phyloP scores from a whole-genome alignment of 345 rosid genomes.

The Ceriops decandra region DNA sequence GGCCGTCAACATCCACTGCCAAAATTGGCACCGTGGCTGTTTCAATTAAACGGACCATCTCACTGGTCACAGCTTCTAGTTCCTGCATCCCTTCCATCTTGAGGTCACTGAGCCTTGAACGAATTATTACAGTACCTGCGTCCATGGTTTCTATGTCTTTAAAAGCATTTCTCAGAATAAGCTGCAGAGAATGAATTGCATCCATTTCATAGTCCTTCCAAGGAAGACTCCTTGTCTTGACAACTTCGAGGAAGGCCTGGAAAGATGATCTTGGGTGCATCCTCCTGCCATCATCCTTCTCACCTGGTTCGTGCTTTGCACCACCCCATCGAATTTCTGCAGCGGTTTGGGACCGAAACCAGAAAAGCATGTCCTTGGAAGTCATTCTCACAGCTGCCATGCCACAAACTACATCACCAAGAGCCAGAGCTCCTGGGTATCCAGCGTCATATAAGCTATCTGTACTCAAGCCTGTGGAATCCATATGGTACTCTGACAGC shows the following conservation, averaged over 20 bases:
- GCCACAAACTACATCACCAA: constrained; percentile 79
- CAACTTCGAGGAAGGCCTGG: constrained; percentile 91
- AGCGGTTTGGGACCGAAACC: constrained; percentile 92
- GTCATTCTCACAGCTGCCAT: constrained; percentile 96
- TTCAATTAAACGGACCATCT: constrained; percentile 93
- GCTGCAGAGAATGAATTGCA: constrained; percentile 95
- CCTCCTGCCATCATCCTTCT: constrained; percentile 69
- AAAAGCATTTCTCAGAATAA: constrained; percentile 75
- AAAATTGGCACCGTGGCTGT: constrained; percentile 88
- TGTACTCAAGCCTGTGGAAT: constrained; percentile 92
- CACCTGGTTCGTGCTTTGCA: constrained; percentile 77
- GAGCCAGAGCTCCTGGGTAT: constrained; percentile 62
- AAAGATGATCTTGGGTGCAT: constrained; percentile 98
- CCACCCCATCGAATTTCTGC: constrained; percentile 95
- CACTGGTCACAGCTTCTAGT: constrained; percentile 90
- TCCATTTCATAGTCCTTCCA: constrained; percentile 99
- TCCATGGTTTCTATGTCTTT: constrained; percentile 53
- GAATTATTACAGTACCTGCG: constrained; percentile 41
- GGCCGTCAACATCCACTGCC: constrained; percentile 86
- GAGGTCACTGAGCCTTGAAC: constrained; percentile 66
- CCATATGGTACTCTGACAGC: constrained; percentile 74
- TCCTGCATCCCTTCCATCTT: constrained; percentile 79
- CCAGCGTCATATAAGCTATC: constrained; percentile 95
- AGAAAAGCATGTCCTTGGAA: constrained; percentile 67
- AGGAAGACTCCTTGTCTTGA: constrained; percentile 77